These are phyloP conservation scores for Fraxinus sp. DNA, from an alignment of 305 asterid genomes.

Conservation along the genomic window DNA sequence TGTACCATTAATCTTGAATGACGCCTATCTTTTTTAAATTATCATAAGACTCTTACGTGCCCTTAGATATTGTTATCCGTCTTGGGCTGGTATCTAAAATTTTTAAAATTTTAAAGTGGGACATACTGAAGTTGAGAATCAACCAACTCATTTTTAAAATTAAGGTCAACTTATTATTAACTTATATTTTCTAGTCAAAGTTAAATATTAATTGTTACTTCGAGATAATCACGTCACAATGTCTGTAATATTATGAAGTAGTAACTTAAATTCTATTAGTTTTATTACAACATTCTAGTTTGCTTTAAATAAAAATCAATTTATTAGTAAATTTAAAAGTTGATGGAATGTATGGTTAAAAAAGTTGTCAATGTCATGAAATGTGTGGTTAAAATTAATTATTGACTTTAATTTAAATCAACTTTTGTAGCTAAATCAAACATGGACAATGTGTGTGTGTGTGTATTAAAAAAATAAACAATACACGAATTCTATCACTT, in stretches of 20 bases:
- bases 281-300: neutral
- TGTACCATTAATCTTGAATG: neutral
- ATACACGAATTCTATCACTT: neutral
- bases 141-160: neutral
- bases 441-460: neutral
- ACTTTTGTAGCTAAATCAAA: neutral
- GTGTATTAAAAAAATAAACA: too few species aligned
- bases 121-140: neutral
- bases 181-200: neutral
- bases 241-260: neutral
- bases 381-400: too few species aligned
- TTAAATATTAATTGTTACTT: too few species aligned
- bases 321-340: too few species aligned
- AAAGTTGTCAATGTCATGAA: too few species aligned
- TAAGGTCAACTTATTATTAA: too few species aligned
- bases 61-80: neutral
- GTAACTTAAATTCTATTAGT: neutral
- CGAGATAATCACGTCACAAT: neutral
- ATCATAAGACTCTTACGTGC: neutral
- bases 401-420: too few species aligned
- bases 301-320: too few species aligned
- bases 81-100: neutral
- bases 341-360: neutral
- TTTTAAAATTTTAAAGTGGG: neutral
- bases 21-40: too few species aligned